Conservation (phyloP, 176 grass and related monocot species). For the Oryza coarctata region DNA sequence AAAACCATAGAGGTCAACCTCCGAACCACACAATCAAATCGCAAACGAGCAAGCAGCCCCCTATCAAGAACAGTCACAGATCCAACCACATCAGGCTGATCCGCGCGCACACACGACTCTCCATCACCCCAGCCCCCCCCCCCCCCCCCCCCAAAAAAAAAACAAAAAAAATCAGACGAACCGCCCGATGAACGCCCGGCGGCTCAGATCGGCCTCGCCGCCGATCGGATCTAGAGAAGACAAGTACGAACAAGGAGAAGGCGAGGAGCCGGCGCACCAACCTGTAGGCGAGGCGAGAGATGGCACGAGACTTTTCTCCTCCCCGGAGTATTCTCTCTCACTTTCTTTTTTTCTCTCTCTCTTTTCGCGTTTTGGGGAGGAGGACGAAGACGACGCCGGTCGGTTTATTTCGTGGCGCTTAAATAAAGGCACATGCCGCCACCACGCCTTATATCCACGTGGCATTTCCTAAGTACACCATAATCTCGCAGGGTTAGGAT, state of each 20-base stretch:
- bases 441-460: neutral
- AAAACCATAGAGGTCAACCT: neutral
- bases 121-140: neutral
- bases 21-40: neutral
- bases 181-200: neutral
- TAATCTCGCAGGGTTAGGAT: neutral
- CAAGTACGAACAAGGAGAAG: neutral
- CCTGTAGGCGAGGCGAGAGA: constrained; percentile 46
- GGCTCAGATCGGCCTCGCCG: neutral
- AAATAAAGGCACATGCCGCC: constrained; percentile 16
- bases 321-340: neutral
- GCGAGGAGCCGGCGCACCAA: constrained; percentile 24
- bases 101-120: neutral
- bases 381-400: neutral
- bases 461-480: neutral
- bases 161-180: neutral
- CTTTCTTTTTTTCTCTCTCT: neutral
- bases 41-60: neutral
- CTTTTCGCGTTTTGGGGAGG: neutral
- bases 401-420: constrained; percentile 12
- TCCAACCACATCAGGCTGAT: neutral
- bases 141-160: neutral
- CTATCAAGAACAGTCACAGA: neutral
- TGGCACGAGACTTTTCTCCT: constrained; percentile 32
- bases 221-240: neutral